A percentile compares a stretch with the other conserved stretches of the same genome.
phyloP scores from a whole-genome alignment of 2,329 filamentous ascomycete genomes.

The Aspergillus transmontanensis region DNA sequence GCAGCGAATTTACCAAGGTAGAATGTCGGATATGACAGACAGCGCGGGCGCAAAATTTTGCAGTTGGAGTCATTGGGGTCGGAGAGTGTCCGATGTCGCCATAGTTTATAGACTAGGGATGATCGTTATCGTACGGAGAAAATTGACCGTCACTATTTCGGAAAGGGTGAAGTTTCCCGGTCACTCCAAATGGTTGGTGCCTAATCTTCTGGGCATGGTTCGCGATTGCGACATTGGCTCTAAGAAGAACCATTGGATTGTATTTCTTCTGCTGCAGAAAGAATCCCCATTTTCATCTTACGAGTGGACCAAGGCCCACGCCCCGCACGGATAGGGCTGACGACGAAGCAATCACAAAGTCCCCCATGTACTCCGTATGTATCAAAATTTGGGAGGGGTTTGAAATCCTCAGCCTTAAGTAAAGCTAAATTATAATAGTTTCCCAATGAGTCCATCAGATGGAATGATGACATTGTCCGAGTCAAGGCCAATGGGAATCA shows the following conservation, averaged over 20 bases:
- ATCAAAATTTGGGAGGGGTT: neutral
- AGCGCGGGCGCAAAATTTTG: constrained; percentile 5
- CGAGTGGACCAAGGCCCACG: constrained; percentile 11
- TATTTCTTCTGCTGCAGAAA: neutral
- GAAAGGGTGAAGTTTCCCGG: neutral
- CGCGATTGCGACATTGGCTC: constrained; percentile 7
- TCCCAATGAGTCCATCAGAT: neutral
- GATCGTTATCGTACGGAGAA: neutral
- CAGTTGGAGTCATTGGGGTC: constrained; percentile 6
- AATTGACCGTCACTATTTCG: neutral
- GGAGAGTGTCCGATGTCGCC: constrained; percentile 8
- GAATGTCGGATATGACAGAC: neutral
- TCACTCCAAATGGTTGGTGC: constrained; percentile 4
- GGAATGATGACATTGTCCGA: neutral
- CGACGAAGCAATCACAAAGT: neutral
- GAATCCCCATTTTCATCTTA: neutral
- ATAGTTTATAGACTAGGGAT: neutral
- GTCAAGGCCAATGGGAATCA: neutral
- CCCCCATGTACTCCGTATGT: neutral
- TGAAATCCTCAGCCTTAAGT: neutral
- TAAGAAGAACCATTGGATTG: neutral
- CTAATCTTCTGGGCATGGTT: constrained; percentile 1
- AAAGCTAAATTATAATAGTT: neutral
- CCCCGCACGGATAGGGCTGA: constrained; percentile 20
- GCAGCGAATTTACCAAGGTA: neutral